Conservation (phyloP, 2,329 filamentous ascomycete genomes). For the Cladosporium sp. region DNA sequence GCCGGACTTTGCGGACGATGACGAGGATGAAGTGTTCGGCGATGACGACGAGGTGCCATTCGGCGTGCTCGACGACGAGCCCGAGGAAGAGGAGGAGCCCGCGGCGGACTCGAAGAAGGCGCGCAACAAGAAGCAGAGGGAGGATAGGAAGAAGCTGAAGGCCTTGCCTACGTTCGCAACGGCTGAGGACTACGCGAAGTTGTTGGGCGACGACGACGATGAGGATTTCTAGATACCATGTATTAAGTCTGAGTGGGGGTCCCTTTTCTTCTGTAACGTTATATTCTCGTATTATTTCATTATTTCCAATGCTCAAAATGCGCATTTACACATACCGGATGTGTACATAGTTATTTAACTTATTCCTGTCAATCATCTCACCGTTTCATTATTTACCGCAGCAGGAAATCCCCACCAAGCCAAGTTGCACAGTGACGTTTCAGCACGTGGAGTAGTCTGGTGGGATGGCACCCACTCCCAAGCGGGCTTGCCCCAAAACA, state of each 20-base stretch:
- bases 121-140: slow-evolving; percentile 43
- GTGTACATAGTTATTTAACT: too few relatives aligned
- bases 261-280: too few relatives aligned
- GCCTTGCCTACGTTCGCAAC: slow-evolving; percentile 88
- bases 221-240: slow-evolving; percentile 9
- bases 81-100: slow-evolving; percentile 38
- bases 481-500: too few relatives aligned
- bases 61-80: slow-evolving; percentile 49
- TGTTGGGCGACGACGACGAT: slow-evolving; percentile 28
- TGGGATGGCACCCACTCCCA: too few relatives aligned
- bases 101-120: slow-evolving; percentile 31
- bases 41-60: slow-evolving; percentile 52
- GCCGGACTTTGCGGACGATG: slow-evolving; percentile 39
- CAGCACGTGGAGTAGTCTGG: too few relatives aligned
- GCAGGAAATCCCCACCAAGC: too few relatives aligned
- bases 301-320: too few relatives aligned
- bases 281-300: too few relatives aligned
- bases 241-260: neutral
- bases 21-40: slow-evolving; percentile 37
- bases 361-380: too few relatives aligned
- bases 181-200: slow-evolving; percentile 84
- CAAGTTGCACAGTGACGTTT: too few relatives aligned
- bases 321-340: too few relatives aligned
- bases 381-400: too few relatives aligned
- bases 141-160: slow-evolving; percentile 80